These are phyloP conservation scores for Tetrahymena elliotti DNA, from an alignment of 73 alveolate species.

Conservation along the genomic window DNA sequence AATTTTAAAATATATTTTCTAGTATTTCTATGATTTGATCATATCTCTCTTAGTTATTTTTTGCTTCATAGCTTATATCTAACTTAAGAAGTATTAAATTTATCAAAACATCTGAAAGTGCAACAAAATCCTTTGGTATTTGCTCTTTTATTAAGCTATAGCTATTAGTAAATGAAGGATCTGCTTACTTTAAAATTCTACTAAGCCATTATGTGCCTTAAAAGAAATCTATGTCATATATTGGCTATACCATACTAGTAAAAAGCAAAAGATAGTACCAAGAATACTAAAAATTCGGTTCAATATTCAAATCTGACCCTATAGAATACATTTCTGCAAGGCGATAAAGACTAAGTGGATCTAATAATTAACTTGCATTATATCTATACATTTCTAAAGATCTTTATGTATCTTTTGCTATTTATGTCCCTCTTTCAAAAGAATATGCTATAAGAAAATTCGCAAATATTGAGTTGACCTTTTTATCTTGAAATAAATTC, in stretches of 20 bases:
- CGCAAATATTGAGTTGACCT: neutral
- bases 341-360: neutral
- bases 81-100: neutral
- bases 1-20: neutral
- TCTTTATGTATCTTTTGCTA: neutral
- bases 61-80: neutral
- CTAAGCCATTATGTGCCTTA: neutral
- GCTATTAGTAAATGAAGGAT: neutral
- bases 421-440: neutral
- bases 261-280: neutral
- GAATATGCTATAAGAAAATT: neutral
- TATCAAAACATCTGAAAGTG: neutral
- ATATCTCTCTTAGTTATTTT: neutral
- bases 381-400: neutral
- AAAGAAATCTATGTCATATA: neutral
- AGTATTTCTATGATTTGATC: neutral
- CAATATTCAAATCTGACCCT: neutral
- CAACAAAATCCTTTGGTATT: neutral
- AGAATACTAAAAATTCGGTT: neutral
- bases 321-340: neutral
- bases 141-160: neutral
- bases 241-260: neutral
- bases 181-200: neutral
- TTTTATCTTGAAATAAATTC: neutral
- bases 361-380: neutral